Evolutionary conservation across 441 rosid genomes (phyloP).

Genomic region (California macrophylla): DNA sequence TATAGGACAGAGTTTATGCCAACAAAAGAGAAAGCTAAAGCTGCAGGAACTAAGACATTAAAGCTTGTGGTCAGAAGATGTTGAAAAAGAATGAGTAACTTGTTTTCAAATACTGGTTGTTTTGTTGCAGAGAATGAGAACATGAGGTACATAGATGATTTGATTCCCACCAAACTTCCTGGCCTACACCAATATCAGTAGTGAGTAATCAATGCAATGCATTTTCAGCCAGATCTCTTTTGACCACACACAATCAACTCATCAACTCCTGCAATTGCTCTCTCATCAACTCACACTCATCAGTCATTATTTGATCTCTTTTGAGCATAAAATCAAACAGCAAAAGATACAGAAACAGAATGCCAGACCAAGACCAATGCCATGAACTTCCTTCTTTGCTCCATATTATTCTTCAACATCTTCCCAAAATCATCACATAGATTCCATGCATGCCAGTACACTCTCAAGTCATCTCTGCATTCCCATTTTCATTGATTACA

Average conservation of each 20-base stretch:
- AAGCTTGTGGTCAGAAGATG: background rate
- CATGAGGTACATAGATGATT: no score
- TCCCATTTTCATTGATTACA: background rate
- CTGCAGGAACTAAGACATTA: background rate
- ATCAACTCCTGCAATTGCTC: background rate
- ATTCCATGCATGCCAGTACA: background rate
- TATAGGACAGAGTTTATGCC: no score
- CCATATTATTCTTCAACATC: background rate
- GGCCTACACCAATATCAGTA: no score
- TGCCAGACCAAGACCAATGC: background rate
- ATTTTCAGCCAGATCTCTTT: no score
- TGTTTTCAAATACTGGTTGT: no score
- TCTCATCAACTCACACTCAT: background rate
- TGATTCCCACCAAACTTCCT: no score
- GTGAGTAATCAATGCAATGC: no score
- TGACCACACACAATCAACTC: background rate
- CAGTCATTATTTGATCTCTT: background rate
- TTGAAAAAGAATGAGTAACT: background rate
- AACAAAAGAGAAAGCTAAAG: background rate
- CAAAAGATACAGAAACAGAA: no score
- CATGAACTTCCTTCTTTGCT: background rate
- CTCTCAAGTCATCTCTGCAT: background rate
- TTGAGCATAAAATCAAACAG: no score
- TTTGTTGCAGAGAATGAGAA: no score
- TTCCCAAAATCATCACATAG: background rate